Conservation (phyloP, 768 basidiomycete genomes). For the Rhodotorula toruloides region DNA sequence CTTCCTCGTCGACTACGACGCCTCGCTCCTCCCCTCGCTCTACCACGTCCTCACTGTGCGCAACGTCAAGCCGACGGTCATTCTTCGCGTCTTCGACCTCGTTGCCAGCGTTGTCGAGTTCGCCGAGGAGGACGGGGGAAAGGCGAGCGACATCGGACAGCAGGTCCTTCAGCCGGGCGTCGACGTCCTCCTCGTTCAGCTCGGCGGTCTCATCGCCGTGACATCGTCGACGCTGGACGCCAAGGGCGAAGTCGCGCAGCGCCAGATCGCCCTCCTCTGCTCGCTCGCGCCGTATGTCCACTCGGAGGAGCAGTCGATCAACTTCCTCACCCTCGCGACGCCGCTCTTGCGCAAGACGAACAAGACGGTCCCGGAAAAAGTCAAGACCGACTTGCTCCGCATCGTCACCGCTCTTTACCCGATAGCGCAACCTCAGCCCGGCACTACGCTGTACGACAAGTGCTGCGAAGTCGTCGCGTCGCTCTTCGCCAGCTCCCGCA, state of each 20-base stretch:
- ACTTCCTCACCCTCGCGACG: constrained; percentile 64
- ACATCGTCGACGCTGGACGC: constrained; percentile 48
- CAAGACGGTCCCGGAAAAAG: constrained; percentile 73
- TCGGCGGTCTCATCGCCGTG: constrained; percentile 64
- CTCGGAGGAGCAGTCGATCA: constrained; percentile 65
- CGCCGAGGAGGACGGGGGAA: constrained; percentile 53
- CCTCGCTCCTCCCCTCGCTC: constrained; percentile 64
- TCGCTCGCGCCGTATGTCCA: constrained; percentile 68
- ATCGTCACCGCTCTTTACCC: constrained; percentile 64
- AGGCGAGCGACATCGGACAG: constrained; percentile 50
- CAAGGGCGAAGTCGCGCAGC: constrained; percentile 58
- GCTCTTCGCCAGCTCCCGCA: constrained; percentile 70
- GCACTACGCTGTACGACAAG: constrained; percentile 44
- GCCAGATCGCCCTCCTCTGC: constrained; percentile 76
- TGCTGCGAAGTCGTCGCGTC: constrained; percentile 62
- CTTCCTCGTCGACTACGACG: constrained; percentile 67
- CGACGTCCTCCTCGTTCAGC: constrained; percentile 62
- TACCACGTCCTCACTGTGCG: constrained; percentile 74
- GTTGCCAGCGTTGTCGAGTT: constrained; percentile 62
- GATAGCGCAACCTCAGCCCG: constrained; percentile 45
- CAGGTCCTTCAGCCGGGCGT: constrained; percentile 65
- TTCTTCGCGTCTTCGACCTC: constrained; percentile 76
- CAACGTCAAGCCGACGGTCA: constrained; percentile 79
- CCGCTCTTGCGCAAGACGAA: constrained; percentile 73
- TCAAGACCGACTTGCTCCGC: constrained; percentile 73